Evolutionary conservation across 495 filamentous ascomycete genomes (phyloP).

Genomic region (Diplogelasinospora grovesii): DNA sequence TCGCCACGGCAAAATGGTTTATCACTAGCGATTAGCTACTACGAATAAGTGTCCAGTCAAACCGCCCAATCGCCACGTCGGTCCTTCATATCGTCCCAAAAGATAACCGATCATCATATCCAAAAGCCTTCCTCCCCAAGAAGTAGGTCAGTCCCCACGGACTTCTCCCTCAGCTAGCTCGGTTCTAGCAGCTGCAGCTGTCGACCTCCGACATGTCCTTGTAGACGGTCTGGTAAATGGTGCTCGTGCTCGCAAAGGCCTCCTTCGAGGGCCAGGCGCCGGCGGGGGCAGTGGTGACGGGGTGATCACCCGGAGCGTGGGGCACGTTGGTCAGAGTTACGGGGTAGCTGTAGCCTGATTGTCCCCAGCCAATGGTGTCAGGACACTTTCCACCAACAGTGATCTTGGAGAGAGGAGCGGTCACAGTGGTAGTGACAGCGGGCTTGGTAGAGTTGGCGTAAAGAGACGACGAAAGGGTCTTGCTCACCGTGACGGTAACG

Average conservation of each 20-base stretch:
- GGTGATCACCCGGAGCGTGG: slow-evolving; percentile 4
- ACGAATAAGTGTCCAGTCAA: no score
- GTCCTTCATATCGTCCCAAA: no score
- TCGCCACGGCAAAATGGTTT: no score
- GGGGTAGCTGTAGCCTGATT: slow-evolving; percentile 19
- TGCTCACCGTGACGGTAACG: slow-evolving; percentile 28
- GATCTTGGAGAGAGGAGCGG: slow-evolving; percentile 1
- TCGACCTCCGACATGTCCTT: slow-evolving; percentile 19
- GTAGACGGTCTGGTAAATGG: slow-evolving; percentile 22
- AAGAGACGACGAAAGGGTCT: slow-evolving; percentile 11
- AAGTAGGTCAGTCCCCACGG: no score
- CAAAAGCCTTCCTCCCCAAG: no score
- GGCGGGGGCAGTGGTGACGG: slow-evolving; percentile 7
- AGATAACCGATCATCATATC: no score
- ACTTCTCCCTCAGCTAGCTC: no score
- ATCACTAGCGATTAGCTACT: no score
- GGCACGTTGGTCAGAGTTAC: slow-evolving; percentile 14
- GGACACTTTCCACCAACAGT: slow-evolving; percentile 16
- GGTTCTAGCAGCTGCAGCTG: slow-evolving; percentile 8
- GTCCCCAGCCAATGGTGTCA: slow-evolving; percentile 24
- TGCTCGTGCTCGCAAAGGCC: slow-evolving; percentile 12
- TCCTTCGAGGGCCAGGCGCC: not conserved
- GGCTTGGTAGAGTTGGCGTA: slow-evolving; percentile 4
- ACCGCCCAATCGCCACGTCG: no score
- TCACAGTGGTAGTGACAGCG: slow-evolving; percentile 2